Evolutionary conservation across 2,329 filamentous ascomycete species (phyloP).

Genomic region (Pyricularia grisea): DNA sequence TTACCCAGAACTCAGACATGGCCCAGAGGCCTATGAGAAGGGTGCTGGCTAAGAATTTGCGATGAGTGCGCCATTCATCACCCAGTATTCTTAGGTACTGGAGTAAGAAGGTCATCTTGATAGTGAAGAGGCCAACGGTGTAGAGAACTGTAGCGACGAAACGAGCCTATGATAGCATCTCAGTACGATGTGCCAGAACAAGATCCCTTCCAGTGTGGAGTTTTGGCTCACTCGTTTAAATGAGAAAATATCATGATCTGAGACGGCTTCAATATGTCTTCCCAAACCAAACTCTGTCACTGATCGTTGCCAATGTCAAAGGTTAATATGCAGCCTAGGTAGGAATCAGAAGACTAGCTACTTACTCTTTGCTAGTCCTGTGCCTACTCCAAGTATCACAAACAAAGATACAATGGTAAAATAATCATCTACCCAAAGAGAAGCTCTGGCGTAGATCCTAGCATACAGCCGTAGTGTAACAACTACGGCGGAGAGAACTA

Average conservation of each 20-base stretch:
- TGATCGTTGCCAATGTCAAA: neutral
- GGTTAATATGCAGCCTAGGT: neutral
- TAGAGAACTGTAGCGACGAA: neutral
- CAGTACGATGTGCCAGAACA: neutral
- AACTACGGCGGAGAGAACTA: neutral
- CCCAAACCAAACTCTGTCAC: conserved; percentile 1
- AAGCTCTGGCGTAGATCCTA: neutral
- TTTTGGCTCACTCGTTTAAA: neutral
- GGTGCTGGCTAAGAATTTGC: neutral
- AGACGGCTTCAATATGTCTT: neutral
- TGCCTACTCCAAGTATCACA: neutral
- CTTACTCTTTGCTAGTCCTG: neutral
- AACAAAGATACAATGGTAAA: neutral
- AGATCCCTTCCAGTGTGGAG: neutral
- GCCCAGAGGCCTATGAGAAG: neutral
- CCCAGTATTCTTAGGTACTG: neutral
- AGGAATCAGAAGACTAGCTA: neutral
- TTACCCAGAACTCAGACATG: conserved; percentile 1
- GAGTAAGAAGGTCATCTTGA: conserved; percentile 2
- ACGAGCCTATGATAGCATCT: neutral
- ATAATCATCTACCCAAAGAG: neutral
- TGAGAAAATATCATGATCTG: neutral
- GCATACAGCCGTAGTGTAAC: neutral
- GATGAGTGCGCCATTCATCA: neutral
- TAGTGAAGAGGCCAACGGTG: neutral